Evolutionary conservation across 2,329 filamentous ascomycete species (phyloP).

Genomic region (Clarireedia homoeocarpa): DNA sequence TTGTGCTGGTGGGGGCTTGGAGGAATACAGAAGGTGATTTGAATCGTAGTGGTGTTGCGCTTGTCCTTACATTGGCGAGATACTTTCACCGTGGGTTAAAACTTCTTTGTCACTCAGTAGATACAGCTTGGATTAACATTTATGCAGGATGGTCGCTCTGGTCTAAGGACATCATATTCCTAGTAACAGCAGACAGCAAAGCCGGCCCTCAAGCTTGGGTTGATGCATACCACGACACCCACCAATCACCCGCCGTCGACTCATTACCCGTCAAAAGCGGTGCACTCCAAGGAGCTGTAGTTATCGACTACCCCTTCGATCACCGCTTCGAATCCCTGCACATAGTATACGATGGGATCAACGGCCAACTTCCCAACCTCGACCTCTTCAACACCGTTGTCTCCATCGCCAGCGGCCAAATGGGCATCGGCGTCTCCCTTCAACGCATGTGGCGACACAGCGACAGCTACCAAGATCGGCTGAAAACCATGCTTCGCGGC

Average conservation of each 20-base stretch:
- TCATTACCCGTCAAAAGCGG: conserved; percentile 85
- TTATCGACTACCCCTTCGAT: conserved; percentile 86
- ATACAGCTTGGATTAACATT: conserved; percentile 8
- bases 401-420: conserved; percentile 79
- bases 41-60: conserved; percentile 80
- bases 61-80: conserved; percentile 77
- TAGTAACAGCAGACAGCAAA: conserved; percentile 82
- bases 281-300: conserved; percentile 83
- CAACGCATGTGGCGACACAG: conserved; percentile 78
- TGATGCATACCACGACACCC: conserved; percentile 91
- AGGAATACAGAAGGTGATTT: conserved; percentile 68
- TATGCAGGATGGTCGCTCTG: conserved; percentile 79
- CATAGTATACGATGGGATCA: conserved; percentile 89
- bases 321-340: conserved; percentile 81
- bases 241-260: conserved; percentile 61
- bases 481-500: conserved; percentile 82
- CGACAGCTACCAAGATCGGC: conserved; percentile 70
- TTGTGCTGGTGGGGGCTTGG: conserved; percentile 88
- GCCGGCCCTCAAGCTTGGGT: conserved; percentile 95
- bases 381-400: conserved; percentile 94
- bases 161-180: conserved; percentile 96
- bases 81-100: conserved; percentile 71
- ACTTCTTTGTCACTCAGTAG: not conserved
- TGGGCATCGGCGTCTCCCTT: conserved; percentile 76
- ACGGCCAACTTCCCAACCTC: conserved; percentile 90